Evolutionary conservation across 371 early-diverging fungal species (phyloP).

Genomic region (Apophysomyces ossiformis): DNA sequence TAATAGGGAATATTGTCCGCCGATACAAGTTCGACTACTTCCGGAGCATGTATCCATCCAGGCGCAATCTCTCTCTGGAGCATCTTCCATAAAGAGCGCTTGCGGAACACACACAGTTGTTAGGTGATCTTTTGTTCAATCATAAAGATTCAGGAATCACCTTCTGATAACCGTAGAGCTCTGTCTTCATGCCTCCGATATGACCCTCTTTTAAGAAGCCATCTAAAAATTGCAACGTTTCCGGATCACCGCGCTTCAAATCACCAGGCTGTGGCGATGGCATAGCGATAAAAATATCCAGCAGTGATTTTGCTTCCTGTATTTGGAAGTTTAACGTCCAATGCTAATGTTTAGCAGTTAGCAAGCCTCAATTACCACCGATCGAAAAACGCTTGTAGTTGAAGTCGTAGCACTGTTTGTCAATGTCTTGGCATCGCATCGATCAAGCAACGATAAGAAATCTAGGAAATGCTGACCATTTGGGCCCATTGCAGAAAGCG

Average conservation of each 20-base stretch:
- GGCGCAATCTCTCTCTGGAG: conserved; percentile 65
- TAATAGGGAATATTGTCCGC: conserved; percentile 46
- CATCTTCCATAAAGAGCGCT: conserved; percentile 68
- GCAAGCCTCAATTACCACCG: background rate
- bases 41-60: conserved; percentile 43
- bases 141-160: conserved; percentile 15
- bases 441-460: background rate
- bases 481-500: background rate
- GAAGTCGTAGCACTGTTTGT: background rate
- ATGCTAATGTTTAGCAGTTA: background rate
- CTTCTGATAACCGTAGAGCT: conserved; percentile 63
- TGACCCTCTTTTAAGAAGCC: conserved; percentile 12
- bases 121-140: background rate
- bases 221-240: conserved; percentile 22
- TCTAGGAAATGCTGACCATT: background rate
- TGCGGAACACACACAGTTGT: background rate
- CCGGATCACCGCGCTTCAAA: conserved; percentile 15
- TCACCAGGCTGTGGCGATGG: conserved; percentile 36
- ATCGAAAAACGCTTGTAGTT: background rate
- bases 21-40: conserved; percentile 36
- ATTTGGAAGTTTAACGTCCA: background rate
- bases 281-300: conserved; percentile 50
- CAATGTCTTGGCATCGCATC: background rate
- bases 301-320: conserved; percentile 16
- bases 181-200: conserved; percentile 63